Percentiles rank a stretch among this genome's conserved stretches.
phyloP scores from a whole-genome alignment of 495 filamentous ascomycete genomes.

The Letharia columbiana region DNA sequence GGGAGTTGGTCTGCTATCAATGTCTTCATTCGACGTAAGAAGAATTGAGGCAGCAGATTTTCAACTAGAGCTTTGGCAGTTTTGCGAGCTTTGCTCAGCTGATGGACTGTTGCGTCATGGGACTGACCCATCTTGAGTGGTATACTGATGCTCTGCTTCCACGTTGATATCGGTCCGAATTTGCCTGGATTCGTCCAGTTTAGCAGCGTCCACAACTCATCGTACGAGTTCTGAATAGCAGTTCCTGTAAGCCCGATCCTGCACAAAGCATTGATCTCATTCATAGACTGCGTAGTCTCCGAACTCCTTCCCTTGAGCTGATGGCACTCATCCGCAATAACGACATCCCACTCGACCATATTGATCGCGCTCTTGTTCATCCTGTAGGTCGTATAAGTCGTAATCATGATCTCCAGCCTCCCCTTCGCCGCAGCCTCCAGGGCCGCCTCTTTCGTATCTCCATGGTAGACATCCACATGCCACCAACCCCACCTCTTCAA shows the following conservation, averaged over 20 bases:
- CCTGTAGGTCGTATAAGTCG: constrained; percentile 85
- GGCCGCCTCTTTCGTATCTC: constrained; percentile 60
- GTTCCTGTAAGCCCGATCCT: constrained; percentile 91
- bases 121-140: constrained; percentile 82
- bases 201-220: constrained; percentile 91
- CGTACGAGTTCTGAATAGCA: constrained; percentile 96
- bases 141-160: constrained; percentile 66
- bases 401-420: constrained; percentile 79
- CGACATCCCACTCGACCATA: constrained; percentile 84
- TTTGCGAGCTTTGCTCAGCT: constrained; percentile 71
- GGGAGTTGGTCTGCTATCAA: constrained; percentile 92
- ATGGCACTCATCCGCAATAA: constrained; percentile 96
- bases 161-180: constrained; percentile 69
- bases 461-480: constrained; percentile 79
- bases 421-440: constrained; percentile 68
- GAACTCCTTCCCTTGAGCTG: constrained; percentile 73
- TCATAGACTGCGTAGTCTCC: constrained; percentile 78
- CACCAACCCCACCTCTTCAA: constrained; percentile 91
- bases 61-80: constrained; percentile 80
- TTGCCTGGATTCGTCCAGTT: constrained; percentile 95
- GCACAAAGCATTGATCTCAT: constrained; percentile 84
- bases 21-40: constrained; percentile 86
- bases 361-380: constrained; percentile 68
- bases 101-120: constrained; percentile 79
- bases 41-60: constrained; percentile 85